phyloP scores from a whole-genome alignment of 179 eudicot genomes.

The Corrigiola litoralis region DNA sequence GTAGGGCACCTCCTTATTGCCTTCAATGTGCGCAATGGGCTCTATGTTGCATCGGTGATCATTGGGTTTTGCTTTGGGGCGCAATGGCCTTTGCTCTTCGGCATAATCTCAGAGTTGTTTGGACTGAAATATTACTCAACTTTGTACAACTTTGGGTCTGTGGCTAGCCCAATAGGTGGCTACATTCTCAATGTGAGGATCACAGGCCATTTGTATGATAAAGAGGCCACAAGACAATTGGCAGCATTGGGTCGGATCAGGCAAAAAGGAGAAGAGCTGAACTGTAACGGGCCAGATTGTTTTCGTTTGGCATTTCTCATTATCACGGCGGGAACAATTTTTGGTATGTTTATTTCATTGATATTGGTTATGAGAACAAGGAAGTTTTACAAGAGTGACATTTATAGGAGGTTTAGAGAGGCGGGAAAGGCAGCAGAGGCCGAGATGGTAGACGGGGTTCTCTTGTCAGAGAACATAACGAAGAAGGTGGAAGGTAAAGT shows the following conservation, averaged over 20 bases:
- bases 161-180: constrained; percentile 32
- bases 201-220: constrained; percentile 28
- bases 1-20: constrained; percentile 29
- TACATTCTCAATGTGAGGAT: constrained; percentile 27
- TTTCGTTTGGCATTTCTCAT: constrained; percentile 27
- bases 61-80: constrained; percentile 34
- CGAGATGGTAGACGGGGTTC: neutral
- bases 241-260: constrained; percentile 2
- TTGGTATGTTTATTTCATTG: constrained; percentile 25
- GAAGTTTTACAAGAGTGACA: constrained; percentile 29
- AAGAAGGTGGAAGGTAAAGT: constrained; percentile 1
- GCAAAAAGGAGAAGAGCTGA: constrained; percentile 4
- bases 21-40: constrained; percentile 18
- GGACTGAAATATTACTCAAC: constrained; percentile 35
- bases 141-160: constrained; percentile 28
- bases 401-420: constrained; percentile 23
- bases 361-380: constrained; percentile 28
- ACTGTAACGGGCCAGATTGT: constrained; percentile 23
- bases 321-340: constrained; percentile 20
- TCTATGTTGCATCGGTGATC: constrained; percentile 29
- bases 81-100: constrained; percentile 29
- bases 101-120: constrained; percentile 29
- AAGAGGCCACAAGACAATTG: constrained; percentile 23
- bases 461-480: neutral
- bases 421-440: neutral